Conservation (phyloP, 805 yeast species). For the Candida germanica region DNA sequence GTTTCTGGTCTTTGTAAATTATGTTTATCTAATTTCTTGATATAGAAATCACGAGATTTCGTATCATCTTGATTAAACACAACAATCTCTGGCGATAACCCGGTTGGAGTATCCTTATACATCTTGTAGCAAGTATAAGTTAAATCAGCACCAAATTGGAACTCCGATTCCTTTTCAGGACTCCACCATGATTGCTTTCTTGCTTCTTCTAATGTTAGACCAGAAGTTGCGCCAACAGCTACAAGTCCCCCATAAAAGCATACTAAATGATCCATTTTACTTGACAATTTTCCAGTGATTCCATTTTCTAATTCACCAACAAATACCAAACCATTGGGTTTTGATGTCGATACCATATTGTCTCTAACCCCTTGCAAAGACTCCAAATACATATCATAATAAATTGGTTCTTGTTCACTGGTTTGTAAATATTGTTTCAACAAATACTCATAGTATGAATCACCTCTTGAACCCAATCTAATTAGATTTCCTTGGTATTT, state of each 20-base stretch:
- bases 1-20: conserved; percentile 93
- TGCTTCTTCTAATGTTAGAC: conserved; percentile 56
- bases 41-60: conserved; percentile 53
- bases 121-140: conserved; percentile 80
- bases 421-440: conserved; percentile 85
- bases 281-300: conserved; percentile 52
- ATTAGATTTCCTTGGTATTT: conserved; percentile 61
- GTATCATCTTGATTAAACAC: conserved; percentile 63
- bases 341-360: conserved; percentile 57
- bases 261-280: conserved; percentile 89
- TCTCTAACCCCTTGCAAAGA: conserved; percentile 74
- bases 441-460: conserved; percentile 87
- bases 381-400: conserved; percentile 72
- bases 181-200: conserved; percentile 57
- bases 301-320: conserved; percentile 80
- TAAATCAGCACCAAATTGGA: conserved; percentile 68
- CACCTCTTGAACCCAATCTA: conserved; percentile 88
- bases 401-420: conserved; percentile 53
- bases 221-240: conserved; percentile 87
- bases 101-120: conserved; percentile 72
- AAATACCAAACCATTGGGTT: conserved; percentile 61
- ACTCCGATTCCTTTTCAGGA: conserved; percentile 54
- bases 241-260: conserved; percentile 89
- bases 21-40: conserved; percentile 73
- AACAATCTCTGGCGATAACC: conserved; percentile 85